phyloP scores from a whole-genome alignment of 116 monocot genomes.

The Cymodocea nodosa region DNA sequence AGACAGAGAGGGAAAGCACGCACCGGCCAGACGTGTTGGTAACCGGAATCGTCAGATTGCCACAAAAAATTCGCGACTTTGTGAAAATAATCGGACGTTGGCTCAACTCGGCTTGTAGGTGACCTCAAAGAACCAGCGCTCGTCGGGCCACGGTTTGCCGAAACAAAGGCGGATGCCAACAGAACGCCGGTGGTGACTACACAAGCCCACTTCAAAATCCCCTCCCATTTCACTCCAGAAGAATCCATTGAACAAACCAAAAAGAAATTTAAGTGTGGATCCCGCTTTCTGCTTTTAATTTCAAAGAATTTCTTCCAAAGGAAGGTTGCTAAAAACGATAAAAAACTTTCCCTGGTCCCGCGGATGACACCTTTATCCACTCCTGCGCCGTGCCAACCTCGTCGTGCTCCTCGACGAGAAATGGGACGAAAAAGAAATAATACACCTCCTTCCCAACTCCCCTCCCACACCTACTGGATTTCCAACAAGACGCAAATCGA shows the following conservation, averaged over 20 bases:
- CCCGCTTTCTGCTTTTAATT: neutral
- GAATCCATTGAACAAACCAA: neutral
- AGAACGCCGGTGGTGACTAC: neutral
- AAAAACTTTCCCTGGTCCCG: neutral
- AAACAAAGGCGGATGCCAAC: conserved; percentile 12
- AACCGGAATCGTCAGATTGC: conserved; percentile 40
- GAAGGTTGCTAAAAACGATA: neutral
- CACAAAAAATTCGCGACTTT: conserved; percentile 44
- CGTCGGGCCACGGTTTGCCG: conserved; percentile 12
- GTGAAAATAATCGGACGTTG: conserved; percentile 16
- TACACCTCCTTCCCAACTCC: too few relatives aligned
- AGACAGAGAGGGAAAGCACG: neutral
- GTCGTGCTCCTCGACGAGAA: too few relatives aligned
- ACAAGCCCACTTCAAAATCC: neutral
- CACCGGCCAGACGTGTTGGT: conserved; percentile 87
- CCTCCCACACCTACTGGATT: too few relatives aligned
- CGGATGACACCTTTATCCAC: too few relatives aligned
- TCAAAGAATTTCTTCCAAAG: too few relatives aligned
- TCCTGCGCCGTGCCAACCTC: too few relatives aligned
- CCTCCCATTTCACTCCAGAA: neutral
- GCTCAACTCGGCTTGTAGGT: neutral
- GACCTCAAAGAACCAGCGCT: neutral
- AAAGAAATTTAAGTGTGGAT: neutral
- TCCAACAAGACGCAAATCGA: too few relatives aligned
- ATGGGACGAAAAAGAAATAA: too few relatives aligned